Percentiles rank a stretch among this genome's conserved stretches.
phyloP scores from a whole-genome alignment of 2,329 filamentous ascomycete species.

The Trichoderma atroviride region DNA sequence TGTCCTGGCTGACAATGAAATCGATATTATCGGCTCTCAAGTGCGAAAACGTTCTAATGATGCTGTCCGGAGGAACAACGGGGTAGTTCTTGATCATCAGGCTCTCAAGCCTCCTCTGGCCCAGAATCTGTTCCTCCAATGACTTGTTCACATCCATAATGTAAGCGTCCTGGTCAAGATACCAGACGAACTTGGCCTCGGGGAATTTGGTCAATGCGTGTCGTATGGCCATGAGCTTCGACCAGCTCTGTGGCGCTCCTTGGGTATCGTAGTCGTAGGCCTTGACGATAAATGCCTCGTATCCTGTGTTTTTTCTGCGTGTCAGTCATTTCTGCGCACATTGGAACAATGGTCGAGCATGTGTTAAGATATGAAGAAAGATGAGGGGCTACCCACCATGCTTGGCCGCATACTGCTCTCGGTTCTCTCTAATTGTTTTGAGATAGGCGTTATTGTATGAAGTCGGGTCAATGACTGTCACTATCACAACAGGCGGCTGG shows the following conservation, averaged over 20 bases:
- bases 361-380: neutral
- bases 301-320: conserved; percentile 58
- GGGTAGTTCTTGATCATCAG: conserved; percentile 84
- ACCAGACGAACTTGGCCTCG: conserved; percentile 81
- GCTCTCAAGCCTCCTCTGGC: conserved; percentile 66
- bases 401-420: conserved; percentile 78
- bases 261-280: conserved; percentile 74
- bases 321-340: conserved; percentile 1
- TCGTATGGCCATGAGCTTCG: conserved; percentile 80
- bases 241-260: conserved; percentile 66
- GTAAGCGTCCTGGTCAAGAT: conserved; percentile 78
- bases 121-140: conserved; percentile 72
- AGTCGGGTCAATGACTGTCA: conserved; percentile 78
- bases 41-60: conserved; percentile 91
- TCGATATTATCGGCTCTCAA: conserved; percentile 78
- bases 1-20: conserved; percentile 82
- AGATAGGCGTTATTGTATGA: conserved; percentile 68
- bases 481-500: conserved; percentile 69
- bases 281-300: conserved; percentile 80
- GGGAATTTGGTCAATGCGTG: conserved; percentile 84
- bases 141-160: conserved; percentile 81
- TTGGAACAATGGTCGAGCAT: too few species aligned
- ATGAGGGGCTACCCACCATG: conserved; percentile 66
- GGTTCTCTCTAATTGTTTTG: conserved; percentile 76
- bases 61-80: conserved; percentile 91